Percentiles rank a stretch among this genome's conserved stretches.
phyloP scores from a whole-genome alignment of 257 asterid genomes.

The Perilla frutescens region DNA sequence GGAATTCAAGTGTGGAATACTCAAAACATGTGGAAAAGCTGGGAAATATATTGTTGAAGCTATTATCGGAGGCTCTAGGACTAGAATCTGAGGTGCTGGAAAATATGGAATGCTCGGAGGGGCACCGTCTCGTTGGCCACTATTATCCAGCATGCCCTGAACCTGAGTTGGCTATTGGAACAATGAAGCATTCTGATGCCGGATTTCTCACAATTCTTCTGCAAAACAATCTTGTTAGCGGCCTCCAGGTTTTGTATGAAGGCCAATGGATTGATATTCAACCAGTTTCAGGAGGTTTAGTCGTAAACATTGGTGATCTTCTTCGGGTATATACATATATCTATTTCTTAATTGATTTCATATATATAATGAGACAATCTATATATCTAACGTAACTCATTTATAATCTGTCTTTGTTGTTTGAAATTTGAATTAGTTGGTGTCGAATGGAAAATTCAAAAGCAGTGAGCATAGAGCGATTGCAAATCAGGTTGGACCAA shows the following conservation, averaged over 20 bases:
- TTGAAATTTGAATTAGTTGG: conserved; percentile 34
- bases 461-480: conserved; percentile 50
- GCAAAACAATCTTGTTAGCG: conserved; percentile 34
- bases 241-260: conserved; percentile 40
- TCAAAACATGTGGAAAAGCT: conserved; percentile 31
- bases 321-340: conserved; percentile 36
- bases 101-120: conserved; percentile 44
- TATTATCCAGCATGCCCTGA: conserved; percentile 51
- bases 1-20: conserved; percentile 37
- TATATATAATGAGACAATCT: no score
- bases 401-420: not conserved
- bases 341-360: no score
- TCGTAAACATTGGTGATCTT: conserved; percentile 48
- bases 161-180: conserved; percentile 45
- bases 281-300: conserved; percentile 42
- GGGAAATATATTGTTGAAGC: conserved; percentile 30
- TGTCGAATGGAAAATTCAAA: conserved; percentile 48
- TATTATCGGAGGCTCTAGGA: conserved; percentile 38
- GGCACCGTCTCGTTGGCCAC: conserved; percentile 42
- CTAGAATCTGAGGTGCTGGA: conserved; percentile 34
- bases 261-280: conserved; percentile 46
- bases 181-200: conserved; percentile 41
- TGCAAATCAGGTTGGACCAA: conserved; percentile 45
- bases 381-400: no score
- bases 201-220: conserved; percentile 50